Evolutionary conservation across 1,139 yeast species (phyloP), one percentile per base, ranked within the genome.

Genomic region (Waltiozyma sp.): DNA sequence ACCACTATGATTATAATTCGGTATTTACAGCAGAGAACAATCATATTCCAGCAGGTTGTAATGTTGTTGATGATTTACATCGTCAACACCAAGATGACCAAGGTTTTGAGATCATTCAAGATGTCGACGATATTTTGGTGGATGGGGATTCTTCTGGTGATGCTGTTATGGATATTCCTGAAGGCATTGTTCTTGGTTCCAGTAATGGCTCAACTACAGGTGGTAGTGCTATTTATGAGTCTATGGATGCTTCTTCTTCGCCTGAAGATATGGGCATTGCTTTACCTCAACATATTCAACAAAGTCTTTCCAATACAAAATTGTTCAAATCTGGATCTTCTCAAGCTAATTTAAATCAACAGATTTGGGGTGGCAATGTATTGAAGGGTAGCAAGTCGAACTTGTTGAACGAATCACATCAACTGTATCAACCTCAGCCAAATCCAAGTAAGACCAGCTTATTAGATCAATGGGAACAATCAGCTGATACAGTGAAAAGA

Each of bases 1-100:
- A 85, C 65, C 80, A 80, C 59, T 88, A 88, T 59, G 95, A 88
- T 63, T 87, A 87, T 62, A 86, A 85, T 58, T 74, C 91, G 1
- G 96, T 87, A 19, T 86, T 83, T 57, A 73, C 78, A 4, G 55
- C 70, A 69, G 47, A 57, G 51, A 46, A 51, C 55, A 40, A 61
- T 58, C 39, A 58, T 53, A 21, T 63, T 51, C 36, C 36, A 33
- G 5, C 36, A 16, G 51, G 53, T 11, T 33, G 45, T n/a, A 45
- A 42, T 28, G 49, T 48, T n/a, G 52, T 31, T 16, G 34, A 31
- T 18, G 34, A 31, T n/a, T 31, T 31, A 16, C 8, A 21, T 8
- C 23, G 23, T 8, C 34, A 31, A n/a, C 34, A 31, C 18, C 34
- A 31, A 31, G 34, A 33, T 33, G 19, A 33, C 36, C 36, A 47